phyloP scores from a whole-genome alignment of 2,329 filamentous ascomycete species.

The Penicillium occitanis region DNA sequence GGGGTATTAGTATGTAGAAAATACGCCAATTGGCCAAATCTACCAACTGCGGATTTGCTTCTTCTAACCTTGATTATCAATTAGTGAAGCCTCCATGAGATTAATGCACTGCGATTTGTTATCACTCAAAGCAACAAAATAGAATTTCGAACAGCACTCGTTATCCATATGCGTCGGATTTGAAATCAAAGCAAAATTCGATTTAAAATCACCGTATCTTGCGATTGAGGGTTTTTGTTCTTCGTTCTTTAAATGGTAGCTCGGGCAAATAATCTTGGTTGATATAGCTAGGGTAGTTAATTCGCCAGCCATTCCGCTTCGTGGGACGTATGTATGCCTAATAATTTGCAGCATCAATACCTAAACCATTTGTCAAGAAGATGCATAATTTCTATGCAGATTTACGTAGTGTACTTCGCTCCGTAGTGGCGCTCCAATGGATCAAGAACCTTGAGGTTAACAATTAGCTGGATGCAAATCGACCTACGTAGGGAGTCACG shows the following conservation, averaged over 20 bases:
- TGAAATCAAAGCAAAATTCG: not conserved
- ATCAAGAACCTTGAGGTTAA: not conserved
- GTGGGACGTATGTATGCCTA: not conserved
- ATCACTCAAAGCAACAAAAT: not conserved
- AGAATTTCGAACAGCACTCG: not conserved
- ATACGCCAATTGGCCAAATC: not conserved
- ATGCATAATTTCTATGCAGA: too few species aligned
- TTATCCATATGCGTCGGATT: not conserved
- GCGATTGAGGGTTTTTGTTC: not conserved
- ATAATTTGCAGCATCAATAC: too few species aligned
- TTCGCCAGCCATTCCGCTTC: not conserved
- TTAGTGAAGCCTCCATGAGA: not conserved
- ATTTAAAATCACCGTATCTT: not conserved
- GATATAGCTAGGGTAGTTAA: not conserved
- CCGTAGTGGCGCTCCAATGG: not conserved
- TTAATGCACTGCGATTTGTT: not conserved
- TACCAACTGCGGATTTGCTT: not conserved
- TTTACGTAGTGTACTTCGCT: too few species aligned
- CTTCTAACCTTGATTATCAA: not conserved
- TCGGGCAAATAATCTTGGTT: not conserved
- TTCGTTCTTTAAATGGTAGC: not conserved
- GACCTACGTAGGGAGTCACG: too few species aligned
- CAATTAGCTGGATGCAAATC: not conserved
- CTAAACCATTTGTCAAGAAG: too few species aligned
- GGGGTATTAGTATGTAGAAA: not conserved